These are phyloP conservation scores for Sechiopsis laciniata DNA, from an alignment of 306 rosid species.

Conservation along the genomic window DNA sequence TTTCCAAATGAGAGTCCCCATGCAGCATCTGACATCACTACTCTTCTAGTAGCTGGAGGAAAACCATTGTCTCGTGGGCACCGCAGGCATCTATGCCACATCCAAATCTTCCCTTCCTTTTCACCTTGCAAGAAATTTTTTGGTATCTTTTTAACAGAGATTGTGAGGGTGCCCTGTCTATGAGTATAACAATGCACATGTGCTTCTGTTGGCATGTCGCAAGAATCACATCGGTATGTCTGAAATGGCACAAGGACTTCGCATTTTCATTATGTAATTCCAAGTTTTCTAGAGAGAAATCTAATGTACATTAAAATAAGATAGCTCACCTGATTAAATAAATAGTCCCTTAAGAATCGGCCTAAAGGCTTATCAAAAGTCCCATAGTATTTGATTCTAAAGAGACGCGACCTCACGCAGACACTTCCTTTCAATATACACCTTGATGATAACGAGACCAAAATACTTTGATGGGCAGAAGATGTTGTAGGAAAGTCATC, in stretches of 20 bases:
- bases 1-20: constrained; percentile 99
- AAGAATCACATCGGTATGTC: constrained; percentile 69
- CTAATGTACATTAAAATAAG: constrained; percentile 14
- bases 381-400: constrained; percentile 94
- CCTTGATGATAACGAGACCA: constrained; percentile 92
- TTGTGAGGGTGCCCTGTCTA: constrained; percentile 94
- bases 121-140: constrained; percentile 75
- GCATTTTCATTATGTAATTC: not conserved
- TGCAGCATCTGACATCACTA: constrained; percentile 98
- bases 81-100: constrained; percentile 98
- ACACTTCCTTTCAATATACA: constrained; percentile 93
- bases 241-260: constrained; percentile 32
- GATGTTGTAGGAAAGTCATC: constrained; percentile 84
- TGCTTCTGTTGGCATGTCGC: constrained; percentile 97
- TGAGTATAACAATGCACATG: constrained; percentile 96
- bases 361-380: constrained; percentile 92
- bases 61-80: constrained; percentile 81
- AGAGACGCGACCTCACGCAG: constrained; percentile 90
- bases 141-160: constrained; percentile 77
- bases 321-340: constrained; percentile 78
- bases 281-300: not conserved
- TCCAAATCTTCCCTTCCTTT: constrained; percentile 96
- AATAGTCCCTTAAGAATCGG: constrained; percentile 75
- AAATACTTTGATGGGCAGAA: constrained; percentile 87
- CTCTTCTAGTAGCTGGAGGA: constrained; percentile 91